Base-by-base conservation (phyloP, 805 yeast species). In the Saccharomyces paradoxus region DNA sequence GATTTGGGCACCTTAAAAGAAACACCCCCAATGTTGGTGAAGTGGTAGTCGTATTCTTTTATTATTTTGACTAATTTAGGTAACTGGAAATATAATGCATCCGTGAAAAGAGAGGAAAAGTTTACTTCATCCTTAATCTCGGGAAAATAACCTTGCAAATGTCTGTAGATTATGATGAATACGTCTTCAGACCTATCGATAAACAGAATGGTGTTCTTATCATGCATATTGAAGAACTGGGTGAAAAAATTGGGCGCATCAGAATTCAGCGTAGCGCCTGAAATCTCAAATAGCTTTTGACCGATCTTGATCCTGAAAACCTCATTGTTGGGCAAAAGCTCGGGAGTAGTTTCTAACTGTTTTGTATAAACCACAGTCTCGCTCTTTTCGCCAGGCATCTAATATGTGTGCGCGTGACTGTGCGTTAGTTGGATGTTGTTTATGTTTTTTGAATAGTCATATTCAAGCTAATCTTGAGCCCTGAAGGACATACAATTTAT, bases 231-330 rank as follows among this genome's bases (percentile, higher is more conserved):
- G 66, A 90, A 89, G 71, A 74, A 87, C 22, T 77, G 73, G 3
- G 96, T 88, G 73, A 89, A 90, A 65, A 85, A 89, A 3, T 95
- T 87, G 0, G 97, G 97, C 0, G 84, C 83, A 69, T 89, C 96
- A 1, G 86, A 86, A 24, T 89, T 85, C 37, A 89, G 70, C 4
- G 96, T 87, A 0, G 91, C 89, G 0, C 96, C 96, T 61, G 89
- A 82, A 7, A 69, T 31, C 32, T 62, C 57, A 67, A 83, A 88
- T 24, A 79, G 58, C 59, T 74, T 75, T 49, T 74, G 77, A 0
- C 95, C 95, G 12, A 88, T 81, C 63, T 83, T 86, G 24, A 89
- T 76, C 10, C 82, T 74, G 69, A 77, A 89, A 65, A 86, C 79
- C 54, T 75, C 78, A 46, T 82, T 86, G 58, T 81, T 85, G 1